Percentiles rank a stretch among this genome's conserved stretches.
phyloP scores from a whole-genome alignment of 164 flowering plant species.

The Aristolochia contorta region DNA sequence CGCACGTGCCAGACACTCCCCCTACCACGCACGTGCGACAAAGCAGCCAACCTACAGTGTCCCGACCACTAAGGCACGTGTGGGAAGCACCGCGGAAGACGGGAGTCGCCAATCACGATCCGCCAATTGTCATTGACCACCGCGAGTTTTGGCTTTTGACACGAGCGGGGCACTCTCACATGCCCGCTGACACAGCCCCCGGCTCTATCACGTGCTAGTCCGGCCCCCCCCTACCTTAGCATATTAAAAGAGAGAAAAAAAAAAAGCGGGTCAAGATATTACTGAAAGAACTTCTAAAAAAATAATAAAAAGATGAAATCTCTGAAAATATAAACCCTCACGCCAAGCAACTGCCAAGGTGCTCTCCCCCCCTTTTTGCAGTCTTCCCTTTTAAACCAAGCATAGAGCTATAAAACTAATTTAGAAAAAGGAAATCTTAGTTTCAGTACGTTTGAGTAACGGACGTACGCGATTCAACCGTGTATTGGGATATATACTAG shows the following conservation, averaged over 20 bases:
- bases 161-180: constrained; percentile 48
- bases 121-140: constrained; percentile 5
- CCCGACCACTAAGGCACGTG: background rate
- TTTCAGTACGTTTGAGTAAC: background rate
- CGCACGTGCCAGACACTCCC: no score
- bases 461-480: background rate
- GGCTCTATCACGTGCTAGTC: constrained; percentile 44
- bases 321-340: constrained; percentile 21
- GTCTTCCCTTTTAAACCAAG: constrained; percentile 37
- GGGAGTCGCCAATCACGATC: background rate
- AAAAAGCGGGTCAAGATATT: background rate
- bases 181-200: constrained; percentile 45
- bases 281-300: constrained; percentile 1
- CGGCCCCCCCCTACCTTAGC: constrained; percentile 21
- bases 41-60: background rate
- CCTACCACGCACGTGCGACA: no score
- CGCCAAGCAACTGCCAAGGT: constrained; percentile 34
- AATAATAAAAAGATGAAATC: background rate
- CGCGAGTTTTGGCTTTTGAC: constrained; percentile 14
- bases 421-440: background rate
- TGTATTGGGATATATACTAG: no score
- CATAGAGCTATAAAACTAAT: constrained; percentile 12
- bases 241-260: background rate
- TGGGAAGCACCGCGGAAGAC: background rate
- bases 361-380: constrained; percentile 25